Base-by-base conservation (phyloP, 1,139 yeast genomes). In the Eremothecium cymbalariae region DNA sequence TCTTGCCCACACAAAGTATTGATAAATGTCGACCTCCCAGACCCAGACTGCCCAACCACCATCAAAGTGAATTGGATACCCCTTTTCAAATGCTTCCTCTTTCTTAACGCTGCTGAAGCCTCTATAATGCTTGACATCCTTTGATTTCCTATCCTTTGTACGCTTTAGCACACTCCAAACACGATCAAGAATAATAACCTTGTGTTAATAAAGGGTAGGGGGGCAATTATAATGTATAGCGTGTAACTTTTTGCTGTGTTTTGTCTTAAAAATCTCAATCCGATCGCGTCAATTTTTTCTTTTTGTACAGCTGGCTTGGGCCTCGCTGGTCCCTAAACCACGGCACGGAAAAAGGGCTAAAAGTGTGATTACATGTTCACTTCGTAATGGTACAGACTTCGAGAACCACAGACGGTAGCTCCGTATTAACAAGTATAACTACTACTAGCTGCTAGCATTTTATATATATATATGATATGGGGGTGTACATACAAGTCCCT, bases 1-100 rank as follows among this genome's bases (percentile, higher is more conserved):
- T 81, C 77, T 44, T 90, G 94, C 30, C 94, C 95, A 63, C 97
- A 88, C 37, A 88, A 64, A 31, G 94, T 78, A 63, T 85, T 84
- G 46, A 86, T 68, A 50, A 86, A 83, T 0, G 94, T 77, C 2
- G 94, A 74, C 56, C 93, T 80, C 2, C 95, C 95, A 6, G 78
- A 67, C 1, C 95, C 95, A 13, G 80, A 67, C 32, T 69, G 70
- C 8, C 96, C 96, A 23, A 79, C 82, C 6, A 85, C 81, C 86
- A 86, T 77, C 35, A 85, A 50, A 24, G 85, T 78, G 56, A 88
- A 83, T 52, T 84, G 82, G 50, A 85, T 74, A 24, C 94, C 96
- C 56, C 84, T 79, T 56, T 81, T 82, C 56, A 83, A 74, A 53
- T 84, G 90, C 59, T 84, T 85, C 52, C 76, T 73, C 51, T 77